These are phyloP conservation scores for Solanum pinnatisectum DNA, from an alignment of 257 asterid genomes.

Conservation along the genomic window DNA sequence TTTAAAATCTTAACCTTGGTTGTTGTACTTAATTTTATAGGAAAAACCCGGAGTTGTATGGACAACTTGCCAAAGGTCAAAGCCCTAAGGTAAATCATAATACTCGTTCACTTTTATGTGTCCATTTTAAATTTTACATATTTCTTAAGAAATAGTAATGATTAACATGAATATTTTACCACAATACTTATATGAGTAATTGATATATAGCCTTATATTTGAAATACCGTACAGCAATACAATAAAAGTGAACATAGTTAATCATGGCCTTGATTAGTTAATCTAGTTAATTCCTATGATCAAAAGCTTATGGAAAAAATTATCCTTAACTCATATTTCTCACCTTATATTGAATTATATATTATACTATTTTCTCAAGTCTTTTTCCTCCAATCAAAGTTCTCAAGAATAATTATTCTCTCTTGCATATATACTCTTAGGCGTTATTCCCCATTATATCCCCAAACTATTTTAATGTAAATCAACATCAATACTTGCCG, in stretches of 20 bases:
- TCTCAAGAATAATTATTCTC: not conserved
- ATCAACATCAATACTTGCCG: not conserved
- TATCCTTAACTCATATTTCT: not conserved
- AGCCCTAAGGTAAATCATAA: conserved; percentile 30
- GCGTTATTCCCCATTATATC: not conserved
- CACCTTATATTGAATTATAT: not conserved
- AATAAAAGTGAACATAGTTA: not conserved
- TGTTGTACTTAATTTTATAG: conserved; percentile 2
- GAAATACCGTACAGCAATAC: accelerated
- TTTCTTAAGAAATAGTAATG: accelerated
- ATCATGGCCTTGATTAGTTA: not conserved
- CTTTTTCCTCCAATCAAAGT: not conserved
- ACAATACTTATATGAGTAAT: not conserved
- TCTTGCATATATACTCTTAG: not conserved
- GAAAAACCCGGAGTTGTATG: conserved; percentile 26
- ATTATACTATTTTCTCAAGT: not conserved
- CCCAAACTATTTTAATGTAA: not conserved
- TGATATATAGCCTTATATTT: not conserved
- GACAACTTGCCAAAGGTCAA: conserved; percentile 32
- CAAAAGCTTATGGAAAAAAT: not conserved
- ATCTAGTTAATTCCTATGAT: not conserved
- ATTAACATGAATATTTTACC: accelerated
- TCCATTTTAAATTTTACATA: not conserved
- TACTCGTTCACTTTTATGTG: not conserved
- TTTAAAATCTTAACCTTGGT: not conserved